A percentile compares a stretch with the other conserved stretches of the same genome.
Evolutionary conservation across 2,329 filamentous ascomycete genomes (phyloP).

Genomic region (Emmonsiellopsis sp.): DNA sequence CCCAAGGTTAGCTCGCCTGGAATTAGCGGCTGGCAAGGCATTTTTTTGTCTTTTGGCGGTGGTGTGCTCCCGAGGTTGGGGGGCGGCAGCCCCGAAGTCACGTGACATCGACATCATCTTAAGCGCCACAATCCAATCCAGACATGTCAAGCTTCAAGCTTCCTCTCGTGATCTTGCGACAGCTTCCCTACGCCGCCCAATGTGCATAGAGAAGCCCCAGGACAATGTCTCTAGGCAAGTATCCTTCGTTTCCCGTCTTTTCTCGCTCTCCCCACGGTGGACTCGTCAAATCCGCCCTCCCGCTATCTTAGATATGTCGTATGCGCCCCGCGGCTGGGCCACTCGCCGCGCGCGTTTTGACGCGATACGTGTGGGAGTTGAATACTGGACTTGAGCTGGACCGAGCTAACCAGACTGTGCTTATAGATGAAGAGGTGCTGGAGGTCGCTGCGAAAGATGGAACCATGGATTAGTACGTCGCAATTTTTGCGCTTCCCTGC

Average conservation of each 20-base stretch:
- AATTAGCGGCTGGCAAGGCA: too few species aligned
- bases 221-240: conserved; percentile 4
- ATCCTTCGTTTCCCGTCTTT: background rate
- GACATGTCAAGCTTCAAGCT: background rate
- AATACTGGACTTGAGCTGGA: background rate
- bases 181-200: background rate
- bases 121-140: too few species aligned
- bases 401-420: background rate
- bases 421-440: conserved; percentile 45
- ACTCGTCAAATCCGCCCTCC: background rate
- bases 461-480: conserved; percentile 48
- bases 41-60: too few species aligned
- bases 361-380: too few species aligned
- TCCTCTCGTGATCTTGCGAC: background rate
- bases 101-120: too few species aligned
- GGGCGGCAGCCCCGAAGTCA: too few species aligned
- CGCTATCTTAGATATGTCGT: background rate
- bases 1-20: too few species aligned
- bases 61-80: too few species aligned
- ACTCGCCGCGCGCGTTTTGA: too few species aligned
- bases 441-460: conserved; percentile 50
- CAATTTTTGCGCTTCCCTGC: background rate
- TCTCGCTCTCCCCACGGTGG: background rate
- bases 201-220: background rate
- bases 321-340: too few species aligned